phyloP scores from a whole-genome alignment of 257 asterid genomes.

The Penstemon newberryi region DNA sequence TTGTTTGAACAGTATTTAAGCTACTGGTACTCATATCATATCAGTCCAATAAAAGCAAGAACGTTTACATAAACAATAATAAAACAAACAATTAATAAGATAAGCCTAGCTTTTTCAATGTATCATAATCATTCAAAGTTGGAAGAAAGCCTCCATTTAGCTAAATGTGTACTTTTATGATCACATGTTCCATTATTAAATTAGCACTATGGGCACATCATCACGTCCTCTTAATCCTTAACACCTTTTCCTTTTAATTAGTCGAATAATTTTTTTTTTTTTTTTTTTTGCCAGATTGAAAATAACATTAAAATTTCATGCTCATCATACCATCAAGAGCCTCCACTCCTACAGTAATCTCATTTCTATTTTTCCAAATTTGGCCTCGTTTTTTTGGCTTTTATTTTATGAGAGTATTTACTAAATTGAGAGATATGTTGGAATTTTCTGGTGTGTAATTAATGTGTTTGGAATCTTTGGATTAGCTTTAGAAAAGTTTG shows the following conservation, averaged over 20 bases:
- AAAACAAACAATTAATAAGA: conserved; percentile 24
- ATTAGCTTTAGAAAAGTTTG: too few species aligned
- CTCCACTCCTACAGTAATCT: neutral
- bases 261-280: neutral
- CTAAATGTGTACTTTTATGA: conserved; percentile 36
- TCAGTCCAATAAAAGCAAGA: conserved; percentile 31
- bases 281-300: conserved; percentile 1
- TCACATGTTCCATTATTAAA: conserved; percentile 38
- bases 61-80: conserved; percentile 18
- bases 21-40: conserved; percentile 18
- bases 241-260: conserved; percentile 1
- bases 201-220: conserved; percentile 47
- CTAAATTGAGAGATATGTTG: too few species aligned
- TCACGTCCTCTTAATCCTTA: conserved; percentile 34
- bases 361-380: too few species aligned
- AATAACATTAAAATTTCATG: conserved; percentile 13
- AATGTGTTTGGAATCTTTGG: too few species aligned
- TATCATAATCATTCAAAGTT: conserved; percentile 41
- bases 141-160: conserved; percentile 43
- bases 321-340: neutral
- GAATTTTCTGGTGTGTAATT: too few species aligned
- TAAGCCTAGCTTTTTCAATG: conserved; percentile 28
- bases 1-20: conserved; percentile 41
- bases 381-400: too few species aligned
- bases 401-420: too few species aligned